These are phyloP conservation scores for Juncus effusus DNA, from an alignment of 176 grass and related monocot genomes.

Conservation along the genomic window DNA sequence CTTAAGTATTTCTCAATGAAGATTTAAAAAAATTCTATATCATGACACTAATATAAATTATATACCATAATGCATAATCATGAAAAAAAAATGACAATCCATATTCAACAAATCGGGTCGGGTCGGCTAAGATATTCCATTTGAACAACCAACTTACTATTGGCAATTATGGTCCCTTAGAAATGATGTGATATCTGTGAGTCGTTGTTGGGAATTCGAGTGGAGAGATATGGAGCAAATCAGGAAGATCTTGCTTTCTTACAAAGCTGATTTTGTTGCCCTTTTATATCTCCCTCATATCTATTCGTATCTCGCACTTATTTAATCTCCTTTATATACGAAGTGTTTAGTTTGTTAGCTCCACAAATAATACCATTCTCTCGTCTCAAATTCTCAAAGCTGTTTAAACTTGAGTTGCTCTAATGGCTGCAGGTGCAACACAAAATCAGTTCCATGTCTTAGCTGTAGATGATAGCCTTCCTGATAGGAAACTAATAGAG, in stretches of 20 bases:
- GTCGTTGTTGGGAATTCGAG: constrained; percentile 38
- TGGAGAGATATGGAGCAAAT: constrained; percentile 83
- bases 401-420: not conserved
- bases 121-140: too few species aligned
- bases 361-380: constrained; percentile 30
- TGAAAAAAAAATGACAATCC: too few species aligned
- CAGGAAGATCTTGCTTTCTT: constrained; percentile 71
- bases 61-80: too few species aligned
- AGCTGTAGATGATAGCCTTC: constrained; percentile 79
- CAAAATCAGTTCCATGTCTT: constrained; percentile 65
- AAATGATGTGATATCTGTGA: too few species aligned
- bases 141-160: too few species aligned
- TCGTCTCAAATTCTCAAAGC: constrained; percentile 25
- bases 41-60: too few species aligned
- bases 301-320: constrained; percentile 31
- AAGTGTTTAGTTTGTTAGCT: constrained; percentile 20
- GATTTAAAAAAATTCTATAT: too few species aligned
- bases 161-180: not conserved
- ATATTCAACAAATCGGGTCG: too few species aligned
- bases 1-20: too few species aligned
- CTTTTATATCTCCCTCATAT: constrained; percentile 32
- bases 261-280: constrained; percentile 47
- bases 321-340: constrained; percentile 9
- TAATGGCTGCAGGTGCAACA: constrained; percentile 44
- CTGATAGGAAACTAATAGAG: constrained; percentile 84